Conservation (phyloP, 345 rosid genomes). For the Theobroma cacao region DNA sequence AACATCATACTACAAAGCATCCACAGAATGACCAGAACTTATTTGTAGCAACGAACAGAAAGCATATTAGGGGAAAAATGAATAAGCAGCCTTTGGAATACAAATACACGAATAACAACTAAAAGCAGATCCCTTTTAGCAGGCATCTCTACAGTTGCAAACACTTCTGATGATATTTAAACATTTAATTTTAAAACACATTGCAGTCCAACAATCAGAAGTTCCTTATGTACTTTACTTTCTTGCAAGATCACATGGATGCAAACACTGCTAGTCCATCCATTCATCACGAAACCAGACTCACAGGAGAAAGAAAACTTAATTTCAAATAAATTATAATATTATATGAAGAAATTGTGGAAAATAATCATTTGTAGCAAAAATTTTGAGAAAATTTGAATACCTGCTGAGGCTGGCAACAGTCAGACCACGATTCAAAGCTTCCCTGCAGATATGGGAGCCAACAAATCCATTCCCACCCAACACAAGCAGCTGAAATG, state of each 20-base stretch:
- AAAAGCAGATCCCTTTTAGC: not conserved
- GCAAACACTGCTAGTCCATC: not conserved
- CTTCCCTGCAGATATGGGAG: slow-evolving; percentile 86
- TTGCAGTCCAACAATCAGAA: not conserved
- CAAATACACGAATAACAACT: not conserved
- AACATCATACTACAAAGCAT: not conserved
- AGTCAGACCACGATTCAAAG: slow-evolving; percentile 63
- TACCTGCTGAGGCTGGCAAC: slow-evolving; percentile 99
- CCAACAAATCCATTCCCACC: slow-evolving; percentile 99
- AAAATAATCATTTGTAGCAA: not conserved
- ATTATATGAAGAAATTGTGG: not conserved
- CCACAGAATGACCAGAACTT: not conserved
- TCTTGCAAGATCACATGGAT: not conserved
- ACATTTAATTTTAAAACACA: not conserved
- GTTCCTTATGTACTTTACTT: not conserved
- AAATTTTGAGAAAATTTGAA: not conserved
- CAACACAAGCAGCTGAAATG: slow-evolving; percentile 77
- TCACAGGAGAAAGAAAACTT: not conserved
- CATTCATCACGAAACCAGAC: not conserved
- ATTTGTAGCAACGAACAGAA: not conserved
- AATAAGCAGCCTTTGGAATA: not conserved
- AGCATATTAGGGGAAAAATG: not conserved
- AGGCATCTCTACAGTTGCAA: not conserved
- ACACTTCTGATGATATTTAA: not conserved
- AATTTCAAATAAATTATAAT: not conserved